These are phyloP conservation scores for Leccinum obscurum DNA, from an alignment of 768 basidiomycete species.

Conservation along the genomic window DNA sequence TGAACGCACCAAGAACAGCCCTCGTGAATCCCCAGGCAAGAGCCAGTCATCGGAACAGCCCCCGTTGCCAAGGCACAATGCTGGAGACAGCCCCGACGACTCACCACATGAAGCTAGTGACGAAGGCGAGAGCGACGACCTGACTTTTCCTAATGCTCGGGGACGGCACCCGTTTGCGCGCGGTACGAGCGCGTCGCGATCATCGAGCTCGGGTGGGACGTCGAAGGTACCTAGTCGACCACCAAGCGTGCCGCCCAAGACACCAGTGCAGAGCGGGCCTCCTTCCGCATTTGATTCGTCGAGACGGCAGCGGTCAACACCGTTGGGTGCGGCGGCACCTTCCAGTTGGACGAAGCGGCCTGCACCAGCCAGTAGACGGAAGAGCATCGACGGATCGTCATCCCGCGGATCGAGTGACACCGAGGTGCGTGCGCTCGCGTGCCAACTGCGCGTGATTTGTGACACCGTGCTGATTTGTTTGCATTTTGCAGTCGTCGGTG, in stretches of 20 bases:
- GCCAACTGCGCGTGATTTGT: background rate
- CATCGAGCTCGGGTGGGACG: conserved; percentile 56
- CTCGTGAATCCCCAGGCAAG: conserved; percentile 30
- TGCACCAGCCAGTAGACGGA: conserved; percentile 63
- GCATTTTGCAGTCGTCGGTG: conserved; percentile 30
- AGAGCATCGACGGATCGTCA: conserved; percentile 64
- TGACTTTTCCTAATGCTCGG: conserved; percentile 38
- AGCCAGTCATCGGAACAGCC: conserved; percentile 13
- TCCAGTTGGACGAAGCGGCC: conserved; percentile 79
- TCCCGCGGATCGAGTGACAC: conserved; percentile 59
- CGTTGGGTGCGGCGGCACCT: conserved; percentile 57
- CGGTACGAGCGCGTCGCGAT: conserved; percentile 43
- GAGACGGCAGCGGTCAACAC: conserved; percentile 69
- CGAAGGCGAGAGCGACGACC: conserved; percentile 37
- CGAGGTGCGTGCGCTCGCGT: conserved; percentile 50
- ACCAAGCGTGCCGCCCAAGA: conserved; percentile 58
- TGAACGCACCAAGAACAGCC: conserved; percentile 47
- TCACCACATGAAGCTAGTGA: conserved; percentile 36
- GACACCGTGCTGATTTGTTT: conserved; percentile 12
- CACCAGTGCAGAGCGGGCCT: conserved; percentile 40
- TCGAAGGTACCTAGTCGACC: conserved; percentile 48
- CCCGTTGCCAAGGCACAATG: conserved; percentile 8
- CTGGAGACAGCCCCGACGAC: conserved; percentile 33
- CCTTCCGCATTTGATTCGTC: conserved; percentile 69
- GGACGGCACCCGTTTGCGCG: conserved; percentile 36